phyloP scores from a whole-genome alignment of 345 rosid species.

The Gossypium stocksii region DNA sequence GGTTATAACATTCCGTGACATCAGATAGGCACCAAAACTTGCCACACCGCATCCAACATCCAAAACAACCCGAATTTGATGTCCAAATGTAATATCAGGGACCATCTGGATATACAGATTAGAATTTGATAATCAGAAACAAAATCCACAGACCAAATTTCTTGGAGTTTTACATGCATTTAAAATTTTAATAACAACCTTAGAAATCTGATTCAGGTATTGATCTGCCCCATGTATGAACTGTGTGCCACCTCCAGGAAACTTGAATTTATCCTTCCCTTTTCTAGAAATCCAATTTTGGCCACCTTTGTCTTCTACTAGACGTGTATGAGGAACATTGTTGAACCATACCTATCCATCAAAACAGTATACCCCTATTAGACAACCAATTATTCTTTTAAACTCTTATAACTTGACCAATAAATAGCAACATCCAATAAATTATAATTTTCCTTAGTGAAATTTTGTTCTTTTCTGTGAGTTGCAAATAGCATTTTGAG shows the following conservation, averaged over 20 bases:
- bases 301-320: conserved; percentile 94
- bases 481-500: no score
- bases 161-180: background rate
- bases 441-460: no score
- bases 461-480: no score
- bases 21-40: conserved; percentile 94
- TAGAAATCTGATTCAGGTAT: conserved; percentile 77
- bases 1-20: conserved; percentile 68
- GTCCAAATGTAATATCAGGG: conserved; percentile 73
- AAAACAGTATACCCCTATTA: conserved; percentile 17
- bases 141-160: background rate
- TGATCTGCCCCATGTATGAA: conserved; percentile 93
- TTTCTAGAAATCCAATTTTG: conserved; percentile 78
- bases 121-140: conserved; percentile 19
- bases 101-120: conserved; percentile 55
- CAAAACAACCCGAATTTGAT: conserved; percentile 59
- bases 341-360: conserved; percentile 68
- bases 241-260: conserved; percentile 98
- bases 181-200: conserved; percentile 51
- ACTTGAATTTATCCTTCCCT: conserved; percentile 73
- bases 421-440: no score
- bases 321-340: conserved; percentile 84
- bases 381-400: background rate
- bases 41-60: conserved; percentile 99
- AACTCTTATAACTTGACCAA: no score